Conservation (phyloP, 1,139 yeast species). For the Magnusiomyces tetraspermus region DNA sequence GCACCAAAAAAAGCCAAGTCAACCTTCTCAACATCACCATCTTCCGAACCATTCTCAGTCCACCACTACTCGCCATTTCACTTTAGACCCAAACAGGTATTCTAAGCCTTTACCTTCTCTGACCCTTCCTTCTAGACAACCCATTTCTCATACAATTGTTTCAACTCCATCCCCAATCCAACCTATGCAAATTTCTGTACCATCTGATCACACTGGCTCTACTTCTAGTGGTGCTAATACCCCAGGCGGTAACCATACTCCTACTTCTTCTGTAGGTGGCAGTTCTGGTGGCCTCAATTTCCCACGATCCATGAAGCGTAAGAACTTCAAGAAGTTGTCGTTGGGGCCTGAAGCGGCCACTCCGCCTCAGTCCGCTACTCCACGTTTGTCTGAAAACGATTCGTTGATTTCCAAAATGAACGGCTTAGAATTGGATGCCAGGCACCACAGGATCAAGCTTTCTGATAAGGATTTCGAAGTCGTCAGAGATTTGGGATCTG, state of each 20-base stretch:
- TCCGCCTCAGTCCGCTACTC: constrained; percentile 1
- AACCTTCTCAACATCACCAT: background rate
- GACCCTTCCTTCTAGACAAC: background rate
- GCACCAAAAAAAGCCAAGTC: background rate
- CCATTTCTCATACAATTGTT: background rate
- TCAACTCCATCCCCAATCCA: background rate
- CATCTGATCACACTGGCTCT: no score
- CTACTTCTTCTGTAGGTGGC: no score
- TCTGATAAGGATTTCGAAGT: constrained; percentile 62
- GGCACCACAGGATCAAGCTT: constrained; percentile 43
- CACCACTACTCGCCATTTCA: background rate
- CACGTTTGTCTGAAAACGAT: constrained; percentile 1
- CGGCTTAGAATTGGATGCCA: constrained; percentile 39
- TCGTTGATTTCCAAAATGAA: constrained; percentile 27
- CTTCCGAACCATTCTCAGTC: background rate
- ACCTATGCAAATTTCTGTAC: no score
- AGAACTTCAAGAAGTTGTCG: constrained; percentile 64
- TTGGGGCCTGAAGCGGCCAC: constrained; percentile 26
- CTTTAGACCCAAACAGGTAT: background rate
- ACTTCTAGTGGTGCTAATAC: background rate
- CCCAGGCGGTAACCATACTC: background rate
- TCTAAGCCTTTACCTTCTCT: background rate
- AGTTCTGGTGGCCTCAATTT: no score
- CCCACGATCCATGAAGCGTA: constrained; percentile 56
- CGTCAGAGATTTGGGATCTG: constrained; percentile 74